These are phyloP conservation scores for Colletotrichum higginsianum DNA, from an alignment of 2,329 filamentous ascomycete genomes.

Conservation along the genomic window DNA sequence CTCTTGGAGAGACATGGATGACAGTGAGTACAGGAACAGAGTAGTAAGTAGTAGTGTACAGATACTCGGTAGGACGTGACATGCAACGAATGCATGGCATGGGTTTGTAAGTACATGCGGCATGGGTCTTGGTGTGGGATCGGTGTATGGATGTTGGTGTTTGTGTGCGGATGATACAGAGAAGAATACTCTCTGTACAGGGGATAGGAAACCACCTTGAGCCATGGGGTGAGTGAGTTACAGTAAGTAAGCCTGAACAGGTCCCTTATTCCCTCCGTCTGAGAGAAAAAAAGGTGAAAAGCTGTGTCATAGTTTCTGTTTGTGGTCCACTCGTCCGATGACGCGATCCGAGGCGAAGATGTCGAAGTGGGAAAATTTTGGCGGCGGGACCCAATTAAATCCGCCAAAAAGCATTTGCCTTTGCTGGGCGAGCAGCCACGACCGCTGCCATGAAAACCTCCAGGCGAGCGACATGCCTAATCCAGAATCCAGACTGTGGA, in stretches of 20 bases:
- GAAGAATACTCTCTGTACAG: no score
- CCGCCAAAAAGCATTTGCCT: background rate
- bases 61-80: no score
- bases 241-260: no score
- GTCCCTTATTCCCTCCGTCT: no score
- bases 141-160: no score
- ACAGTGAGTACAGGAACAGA: no score
- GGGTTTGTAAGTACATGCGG: no score
- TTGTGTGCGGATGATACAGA: no score
- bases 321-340: slow-evolving; percentile 41
- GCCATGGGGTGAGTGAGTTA: background rate
- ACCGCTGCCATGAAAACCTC: background rate
- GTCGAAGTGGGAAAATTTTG: slow-evolving; percentile 42
- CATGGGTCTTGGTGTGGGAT: slow-evolving; percentile 8
- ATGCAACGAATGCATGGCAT: no score
- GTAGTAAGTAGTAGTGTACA: no score
- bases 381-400: slow-evolving; percentile 17
- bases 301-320: slow-evolving; percentile 43
- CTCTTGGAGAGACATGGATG: background rate
- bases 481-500: background rate
- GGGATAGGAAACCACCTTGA: no score
- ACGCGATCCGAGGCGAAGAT: slow-evolving; percentile 41
- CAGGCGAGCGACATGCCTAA: slow-evolving; percentile 1
- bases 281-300: background rate
- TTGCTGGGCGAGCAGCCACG: background rate